Conservation (phyloP, 305 asterid species). For the Fraxinus floribunda region DNA sequence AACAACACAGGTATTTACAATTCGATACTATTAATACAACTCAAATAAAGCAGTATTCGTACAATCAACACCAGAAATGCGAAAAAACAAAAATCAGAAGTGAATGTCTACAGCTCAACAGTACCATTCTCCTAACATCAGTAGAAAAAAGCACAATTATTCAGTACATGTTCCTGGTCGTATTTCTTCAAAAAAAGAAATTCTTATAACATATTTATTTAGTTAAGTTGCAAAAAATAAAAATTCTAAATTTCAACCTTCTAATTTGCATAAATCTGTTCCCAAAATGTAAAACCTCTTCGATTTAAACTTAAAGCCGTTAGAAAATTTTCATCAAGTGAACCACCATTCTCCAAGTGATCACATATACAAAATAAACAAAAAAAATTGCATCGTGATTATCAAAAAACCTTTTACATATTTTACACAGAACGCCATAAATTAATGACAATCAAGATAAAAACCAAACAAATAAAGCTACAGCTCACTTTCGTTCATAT, state of each 20-base stretch:
- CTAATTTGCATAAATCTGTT: not conserved
- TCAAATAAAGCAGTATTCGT: not conserved
- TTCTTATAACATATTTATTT: not conserved
- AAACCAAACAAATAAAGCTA: not conserved
- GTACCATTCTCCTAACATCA: not conserved
- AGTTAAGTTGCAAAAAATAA: not conserved
- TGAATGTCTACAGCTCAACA: not conserved
- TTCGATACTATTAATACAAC: not conserved
- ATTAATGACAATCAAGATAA: not conserved
- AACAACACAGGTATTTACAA: not conserved
- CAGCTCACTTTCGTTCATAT: slow-evolving; percentile 12
- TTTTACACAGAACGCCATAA: not conserved
- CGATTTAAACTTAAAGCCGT: slow-evolving; percentile 3
- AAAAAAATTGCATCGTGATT: not conserved
- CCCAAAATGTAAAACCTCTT: slow-evolving; percentile 2
- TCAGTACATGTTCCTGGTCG: not conserved
- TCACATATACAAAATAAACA: not conserved
- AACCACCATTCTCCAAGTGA: not conserved
- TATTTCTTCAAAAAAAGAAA: not conserved
- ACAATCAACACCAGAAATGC: not conserved
- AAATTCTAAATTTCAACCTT: not conserved
- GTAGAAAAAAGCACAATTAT: not conserved
- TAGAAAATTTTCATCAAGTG: slow-evolving; percentile 8
- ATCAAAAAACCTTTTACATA: not conserved
- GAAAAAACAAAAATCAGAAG: not conserved